A percentile compares a stretch with the other conserved stretches of the same genome.
Conservation (phyloP, 2,329 filamentous ascomycete genomes). For the Neopestalotiopsis sp. region DNA sequence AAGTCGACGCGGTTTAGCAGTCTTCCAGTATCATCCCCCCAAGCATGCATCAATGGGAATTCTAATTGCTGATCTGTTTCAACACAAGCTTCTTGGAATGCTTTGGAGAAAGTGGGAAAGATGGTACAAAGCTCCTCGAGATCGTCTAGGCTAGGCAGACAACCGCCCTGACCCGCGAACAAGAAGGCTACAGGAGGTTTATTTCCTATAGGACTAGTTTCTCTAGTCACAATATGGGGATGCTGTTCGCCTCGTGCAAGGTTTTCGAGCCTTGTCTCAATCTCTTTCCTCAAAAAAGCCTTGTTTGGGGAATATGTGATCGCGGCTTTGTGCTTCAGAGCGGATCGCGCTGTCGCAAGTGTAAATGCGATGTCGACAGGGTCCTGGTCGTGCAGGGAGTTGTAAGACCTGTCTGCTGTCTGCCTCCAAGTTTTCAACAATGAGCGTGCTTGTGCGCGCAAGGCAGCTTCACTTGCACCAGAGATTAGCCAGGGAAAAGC, state of each 20-base stretch:
- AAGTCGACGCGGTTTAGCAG: slow-evolving; percentile 34
- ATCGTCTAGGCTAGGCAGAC: slow-evolving; percentile 32
- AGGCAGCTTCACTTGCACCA: slow-evolving; percentile 3
- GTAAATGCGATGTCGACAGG: slow-evolving; percentile 9
- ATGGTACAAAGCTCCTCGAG: slow-evolving; percentile 25
- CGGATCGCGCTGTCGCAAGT: slow-evolving; percentile 13
- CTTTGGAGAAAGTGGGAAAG: slow-evolving; percentile 28
- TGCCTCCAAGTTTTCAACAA: not conserved
- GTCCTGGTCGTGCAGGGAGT: not conserved
- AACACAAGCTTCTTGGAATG: slow-evolving; percentile 8
- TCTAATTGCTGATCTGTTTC: slow-evolving; percentile 7
- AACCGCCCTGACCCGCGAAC: slow-evolving; percentile 40
- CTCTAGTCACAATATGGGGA: not conserved
- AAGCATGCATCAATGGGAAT: slow-evolving; percentile 18
- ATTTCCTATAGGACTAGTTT: not conserved
- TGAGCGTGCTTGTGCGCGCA: slow-evolving; percentile 3
- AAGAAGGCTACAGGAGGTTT: slow-evolving; percentile 31
- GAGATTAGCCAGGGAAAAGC: slow-evolving; percentile 6
- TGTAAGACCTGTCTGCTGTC: too few species aligned
- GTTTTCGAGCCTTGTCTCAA: not conserved
- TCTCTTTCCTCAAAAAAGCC: not conserved
- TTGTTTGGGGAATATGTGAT: not conserved
- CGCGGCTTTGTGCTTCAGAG: slow-evolving; percentile 7
- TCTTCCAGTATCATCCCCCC: slow-evolving; percentile 14
- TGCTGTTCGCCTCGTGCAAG: slow-evolving; percentile 7